Base-by-base conservation (phyloP, 441 rosid species). In the Geranium incanum region DNA sequence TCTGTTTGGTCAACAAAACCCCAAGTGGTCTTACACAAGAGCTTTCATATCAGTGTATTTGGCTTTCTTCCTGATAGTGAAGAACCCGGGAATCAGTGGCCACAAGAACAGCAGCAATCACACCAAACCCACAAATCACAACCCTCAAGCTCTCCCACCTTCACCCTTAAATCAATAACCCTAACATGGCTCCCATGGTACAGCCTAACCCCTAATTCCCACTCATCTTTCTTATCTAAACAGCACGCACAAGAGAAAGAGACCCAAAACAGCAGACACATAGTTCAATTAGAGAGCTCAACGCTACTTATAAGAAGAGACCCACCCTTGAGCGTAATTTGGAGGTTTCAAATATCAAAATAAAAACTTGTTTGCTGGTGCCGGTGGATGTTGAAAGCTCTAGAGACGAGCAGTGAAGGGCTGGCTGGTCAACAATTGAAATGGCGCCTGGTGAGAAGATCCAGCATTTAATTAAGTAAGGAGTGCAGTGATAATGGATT, bases 11-110 rank as follows among this genome's bases (percentile, higher is more conserved):
- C 3, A 3, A 7, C 8, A 41, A 41, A 41, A 4, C n/a, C 59
- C 59, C 48, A 21, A 41, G 21, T 5, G 11, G 72, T 70, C 93
- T 77, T 80, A 94, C 97, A 91, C 90, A 28, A 94, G 91, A 15
- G 97, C 90, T 81, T 91, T 94, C 95, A 91, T 88, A 81, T 91
- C 97, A 7, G 95, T 88, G 74, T 79, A 91, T 73, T 67, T 86
- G 5, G 97, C 98, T 75, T 67, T 81, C 87, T 86, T 88, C 78
- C 70, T 81, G 69, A 89, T 87, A 1, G 88, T 69, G 77, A 94
- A 91, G 81, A 94, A 86, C 89, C 75, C 91, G 89, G 37, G 89
- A 21, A 75, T 91, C 90, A n/a, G 95, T 90, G 5, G 76, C 96
- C 21, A 94, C 78, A 77, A 94, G 88, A 70, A 87, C 74, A 81